Evolutionary conservation across 2,329 filamentous ascomycete species (phyloP).

Genomic region (Herpotrichia juniperi): DNA sequence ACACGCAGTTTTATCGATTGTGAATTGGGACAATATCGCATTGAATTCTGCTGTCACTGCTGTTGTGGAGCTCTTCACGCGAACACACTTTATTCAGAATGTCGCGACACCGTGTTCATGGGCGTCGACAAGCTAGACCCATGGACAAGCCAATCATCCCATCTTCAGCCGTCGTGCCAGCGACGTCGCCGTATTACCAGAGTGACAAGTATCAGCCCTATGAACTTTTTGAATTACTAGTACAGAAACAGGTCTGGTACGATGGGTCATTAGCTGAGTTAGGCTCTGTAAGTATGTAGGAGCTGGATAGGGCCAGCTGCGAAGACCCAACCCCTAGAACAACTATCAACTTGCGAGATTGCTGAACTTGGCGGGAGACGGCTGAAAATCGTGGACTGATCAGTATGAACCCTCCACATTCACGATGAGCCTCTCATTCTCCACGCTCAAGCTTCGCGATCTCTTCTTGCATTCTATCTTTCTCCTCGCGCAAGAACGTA

Average conservation of each 20-base stretch:
- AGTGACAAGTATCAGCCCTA: background rate
- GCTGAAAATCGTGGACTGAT: too few relatives aligned
- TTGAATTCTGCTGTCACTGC: background rate
- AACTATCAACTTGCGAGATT: background rate
- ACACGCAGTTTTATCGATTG: background rate
- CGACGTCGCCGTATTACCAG: background rate
- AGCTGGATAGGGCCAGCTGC: background rate
- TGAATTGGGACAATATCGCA: background rate
- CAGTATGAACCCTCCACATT: background rate
- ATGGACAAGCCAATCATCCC: background rate
- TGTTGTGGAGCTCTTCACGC: too few relatives aligned
- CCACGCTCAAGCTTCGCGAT: slow-evolving; percentile 32
- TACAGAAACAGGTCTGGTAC: background rate
- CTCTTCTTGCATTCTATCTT: slow-evolving; percentile 37
- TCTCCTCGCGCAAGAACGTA: slow-evolving; percentile 42
- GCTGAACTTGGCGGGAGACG: too few relatives aligned
- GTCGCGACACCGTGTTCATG: background rate
- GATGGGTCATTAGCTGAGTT: background rate
- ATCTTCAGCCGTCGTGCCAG: background rate
- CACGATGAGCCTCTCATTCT: background rate
- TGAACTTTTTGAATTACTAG: background rate
- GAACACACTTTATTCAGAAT: background rate
- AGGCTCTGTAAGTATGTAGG: background rate
- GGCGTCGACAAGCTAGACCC: background rate
- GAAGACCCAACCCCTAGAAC: background rate